Percentiles rank a stretch among this genome's conserved stretches.
phyloP scores from a whole-genome alignment of 2,329 filamentous ascomycete species.

The Fusarium protoensiforme region DNA sequence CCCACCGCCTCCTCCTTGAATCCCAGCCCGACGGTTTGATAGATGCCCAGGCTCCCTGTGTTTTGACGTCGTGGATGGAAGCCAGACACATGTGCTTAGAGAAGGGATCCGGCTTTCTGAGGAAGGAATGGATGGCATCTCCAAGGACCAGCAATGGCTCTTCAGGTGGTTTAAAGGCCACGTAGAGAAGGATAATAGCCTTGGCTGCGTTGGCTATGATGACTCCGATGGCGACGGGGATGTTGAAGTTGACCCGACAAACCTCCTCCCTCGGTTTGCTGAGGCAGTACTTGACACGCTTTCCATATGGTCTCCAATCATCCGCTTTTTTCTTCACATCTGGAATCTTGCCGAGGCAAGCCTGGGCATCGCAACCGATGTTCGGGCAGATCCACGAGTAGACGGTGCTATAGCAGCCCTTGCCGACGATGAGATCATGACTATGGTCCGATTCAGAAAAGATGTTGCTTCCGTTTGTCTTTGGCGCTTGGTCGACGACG shows the following conservation, averaged over 20 bases:
- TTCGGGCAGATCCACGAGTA: constrained; percentile 5
- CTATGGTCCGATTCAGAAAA: not conserved
- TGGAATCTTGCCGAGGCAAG: not conserved
- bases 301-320: constrained; percentile 1
- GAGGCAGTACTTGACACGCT: constrained; percentile 6
- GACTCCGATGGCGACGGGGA: not conserved
- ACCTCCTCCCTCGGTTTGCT: not conserved
- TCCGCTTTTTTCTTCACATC: not conserved
- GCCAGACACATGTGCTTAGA: constrained; percentile 14
- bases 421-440: not conserved
- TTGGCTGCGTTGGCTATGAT: constrained; percentile 9
- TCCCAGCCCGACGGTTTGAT: not conserved
- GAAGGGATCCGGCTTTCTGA: not conserved
- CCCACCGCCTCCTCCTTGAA: not conserved
- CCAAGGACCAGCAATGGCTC: constrained; percentile 14
- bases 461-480: not conserved
- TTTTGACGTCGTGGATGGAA: not conserved
- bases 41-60: not conserved
- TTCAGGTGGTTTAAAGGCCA: not conserved
- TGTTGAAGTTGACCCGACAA: constrained; percentile 11
- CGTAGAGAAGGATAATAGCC: not conserved
- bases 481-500: not conserved
- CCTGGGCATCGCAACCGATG: not conserved
- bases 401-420: not conserved
- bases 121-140: constrained; percentile 12